A percentile compares a stretch with the other conserved stretches of the same genome.
These are phyloP conservation scores for Cryptosporidium baileyi DNA, from an alignment of 169 alveolate species.

Conservation along the genomic window DNA sequence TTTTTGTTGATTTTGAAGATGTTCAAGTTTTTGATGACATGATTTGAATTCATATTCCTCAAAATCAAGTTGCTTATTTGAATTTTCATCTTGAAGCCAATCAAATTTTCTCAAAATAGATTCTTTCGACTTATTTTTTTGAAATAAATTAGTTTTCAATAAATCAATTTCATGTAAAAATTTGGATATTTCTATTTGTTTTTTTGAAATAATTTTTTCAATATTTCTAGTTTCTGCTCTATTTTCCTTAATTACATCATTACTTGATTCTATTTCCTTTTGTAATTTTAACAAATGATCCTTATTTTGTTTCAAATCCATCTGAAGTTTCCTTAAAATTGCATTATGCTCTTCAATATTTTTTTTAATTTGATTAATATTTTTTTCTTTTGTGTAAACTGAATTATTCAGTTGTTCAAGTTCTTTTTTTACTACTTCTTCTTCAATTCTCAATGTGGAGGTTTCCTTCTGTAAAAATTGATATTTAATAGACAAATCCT, in stretches of 20 bases:
- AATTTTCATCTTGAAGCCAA: slow-evolving; percentile 9
- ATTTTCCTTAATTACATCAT: slow-evolving; percentile 74
- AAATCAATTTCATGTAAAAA: slow-evolving; percentile 75
- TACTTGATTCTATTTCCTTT: slow-evolving; percentile 74
- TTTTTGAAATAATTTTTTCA: slow-evolving; percentile 73
- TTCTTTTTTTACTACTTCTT: slow-evolving; percentile 53
- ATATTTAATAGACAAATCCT: slow-evolving; percentile 65
- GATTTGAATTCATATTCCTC: slow-evolving; percentile 76
- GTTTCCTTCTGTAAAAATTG: slow-evolving; percentile 63
- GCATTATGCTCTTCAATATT: slow-evolving; percentile 68
- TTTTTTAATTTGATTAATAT: slow-evolving; percentile 56
- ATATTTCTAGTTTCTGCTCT: slow-evolving; percentile 73
- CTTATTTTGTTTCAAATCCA: slow-evolving; percentile 70
- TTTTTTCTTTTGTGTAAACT: slow-evolving; percentile 51
- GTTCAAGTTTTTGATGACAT: slow-evolving; percentile 79
- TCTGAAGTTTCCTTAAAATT: slow-evolving; percentile 72
- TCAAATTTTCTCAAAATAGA: slow-evolving; percentile 30
- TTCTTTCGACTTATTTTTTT: slow-evolving; percentile 71
- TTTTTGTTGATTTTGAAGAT: slow-evolving; percentile 82
- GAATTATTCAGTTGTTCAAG: slow-evolving; percentile 67
- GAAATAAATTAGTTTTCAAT: slow-evolving; percentile 76
- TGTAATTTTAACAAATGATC: slow-evolving; percentile 69
- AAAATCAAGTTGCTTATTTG: slow-evolving; percentile 74
- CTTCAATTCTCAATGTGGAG: slow-evolving; percentile 69
- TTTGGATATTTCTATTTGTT: slow-evolving; percentile 75